Percentiles rank a stretch among this genome's conserved stretches.
These are phyloP conservation scores for Zea mays DNA, from an alignment of 176 grass and related monocot genomes.

Conservation along the genomic window Zm-B73-REFERENCE-NAM-5.0 NC_050097.1:210618501-210619000, in stretches of 20 bases:
- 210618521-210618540: constrained; percentile 54
- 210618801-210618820: background rate
- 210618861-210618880: background rate
- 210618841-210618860: background rate
- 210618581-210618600: constrained; percentile 38
- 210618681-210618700: background rate
- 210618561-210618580: constrained; percentile 78
- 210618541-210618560: constrained; percentile 76
- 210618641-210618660: no score
- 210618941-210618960: constrained; percentile 68
- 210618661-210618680: no score
- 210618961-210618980: constrained; percentile 54
- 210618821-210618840: background rate
- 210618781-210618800: background rate
- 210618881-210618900: background rate
- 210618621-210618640: background rate
- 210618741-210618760: background rate
- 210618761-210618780: background rate
- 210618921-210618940: constrained; percentile 39
- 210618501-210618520: constrained; percentile 46
- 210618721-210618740: background rate
- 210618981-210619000: constrained; percentile 59
- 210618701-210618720: background rate
- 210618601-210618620: background rate
- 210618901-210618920: constrained; percentile 38